These are phyloP conservation scores for Vigna unguiculata DNA, from an alignment of 306 rosid species.

Conservation along the genomic window DNA sequence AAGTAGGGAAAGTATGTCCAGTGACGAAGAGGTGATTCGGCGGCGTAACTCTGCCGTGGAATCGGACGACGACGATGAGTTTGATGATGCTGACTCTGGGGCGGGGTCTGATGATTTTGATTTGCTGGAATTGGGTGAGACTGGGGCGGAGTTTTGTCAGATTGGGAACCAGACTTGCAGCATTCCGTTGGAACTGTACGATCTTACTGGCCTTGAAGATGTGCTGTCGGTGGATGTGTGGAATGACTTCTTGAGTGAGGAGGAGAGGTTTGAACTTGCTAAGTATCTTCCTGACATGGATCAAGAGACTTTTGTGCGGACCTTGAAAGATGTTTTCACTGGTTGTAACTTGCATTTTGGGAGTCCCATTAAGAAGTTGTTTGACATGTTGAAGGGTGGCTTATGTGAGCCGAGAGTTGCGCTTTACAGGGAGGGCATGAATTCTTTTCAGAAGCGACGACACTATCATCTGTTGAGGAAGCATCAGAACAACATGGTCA, in stretches of 20 bases:
- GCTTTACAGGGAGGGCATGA: slow-evolving; percentile 86
- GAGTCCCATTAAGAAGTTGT: slow-evolving; percentile 81
- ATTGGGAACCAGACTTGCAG: slow-evolving; percentile 92
- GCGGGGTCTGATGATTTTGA: slow-evolving; percentile 99
- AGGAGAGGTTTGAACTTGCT: slow-evolving; percentile 83
- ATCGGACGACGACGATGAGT: slow-evolving; percentile 93
- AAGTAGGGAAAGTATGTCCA: slow-evolving; percentile 86
- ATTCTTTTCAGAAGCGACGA: slow-evolving; percentile 76
- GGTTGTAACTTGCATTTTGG: slow-evolving; percentile 90
- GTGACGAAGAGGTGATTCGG: slow-evolving; percentile 88
- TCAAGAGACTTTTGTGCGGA: slow-evolving; percentile 76
- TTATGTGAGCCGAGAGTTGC: slow-evolving; percentile 98
- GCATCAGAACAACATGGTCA: slow-evolving; percentile 89
- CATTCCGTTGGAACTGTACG: slow-evolving; percentile 93
- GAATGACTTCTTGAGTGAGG: slow-evolving; percentile 90
- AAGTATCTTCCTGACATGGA: slow-evolving; percentile 94
- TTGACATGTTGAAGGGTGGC: slow-evolving; percentile 93
- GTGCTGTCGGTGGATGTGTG: slow-evolving; percentile 87
- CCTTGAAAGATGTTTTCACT: slow-evolving; percentile 76
- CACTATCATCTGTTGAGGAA: slow-evolving; percentile 93
- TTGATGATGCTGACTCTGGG: slow-evolving; percentile 96
- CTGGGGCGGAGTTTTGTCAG: slow-evolving; percentile 94
- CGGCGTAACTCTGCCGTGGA: slow-evolving; percentile 72
- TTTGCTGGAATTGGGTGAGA: slow-evolving; percentile 94
- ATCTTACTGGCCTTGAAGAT: slow-evolving; percentile 83